Base-by-base conservation (phyloP, 345 rosid genomes). In the Lepidium aucheri region DNA sequence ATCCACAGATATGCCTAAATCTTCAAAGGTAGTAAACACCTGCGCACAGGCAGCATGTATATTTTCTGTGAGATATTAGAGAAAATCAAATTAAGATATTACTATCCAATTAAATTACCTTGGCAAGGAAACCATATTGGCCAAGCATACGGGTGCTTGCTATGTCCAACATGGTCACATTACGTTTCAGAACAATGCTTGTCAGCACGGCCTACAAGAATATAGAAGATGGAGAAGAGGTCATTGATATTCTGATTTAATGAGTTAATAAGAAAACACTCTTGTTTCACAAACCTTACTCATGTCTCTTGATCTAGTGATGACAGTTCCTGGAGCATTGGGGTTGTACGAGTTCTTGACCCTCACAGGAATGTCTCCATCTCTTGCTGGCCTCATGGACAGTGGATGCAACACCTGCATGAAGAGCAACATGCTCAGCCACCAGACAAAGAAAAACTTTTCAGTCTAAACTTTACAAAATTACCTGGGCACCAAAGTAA, bases 361-460 rank as follows among this genome's bases (percentile, higher is more conserved):
- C 77, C 96, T 76, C 7, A 91, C 96, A 47, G 98, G 98, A 75
- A 89, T 85, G 76, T 85, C 94, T 17, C 90, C 90, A 51, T 91
- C 98, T 78, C 95, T 84, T 53, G 98, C 98, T 69, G 96, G 98
- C 76, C 94, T 85, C 96, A 91, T 91, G 65, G 98, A 91, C 67
- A 79, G 89, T 18, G 98, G 98, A 79, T 91, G 98, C 69, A 91
- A 74, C 65, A 91, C 95, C 98, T 91, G 68, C 26, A 69, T 49
- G 22, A 51, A 33, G 34, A 65, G 33, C 6, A 35, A 24, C 35
- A 4, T 24, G 11, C 41, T 65, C 11, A 67, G 57, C 42, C 58
- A 67, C 18, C 44, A 15, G 43, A 60, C 2, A 54, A 44, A 47
- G 35, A 67, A 24, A 18, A 28, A 42, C 42, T 47, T 53, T n/a